Conservation (phyloP, 495 filamentous ascomycete species). For the Penicillium samsonianum region DNA sequence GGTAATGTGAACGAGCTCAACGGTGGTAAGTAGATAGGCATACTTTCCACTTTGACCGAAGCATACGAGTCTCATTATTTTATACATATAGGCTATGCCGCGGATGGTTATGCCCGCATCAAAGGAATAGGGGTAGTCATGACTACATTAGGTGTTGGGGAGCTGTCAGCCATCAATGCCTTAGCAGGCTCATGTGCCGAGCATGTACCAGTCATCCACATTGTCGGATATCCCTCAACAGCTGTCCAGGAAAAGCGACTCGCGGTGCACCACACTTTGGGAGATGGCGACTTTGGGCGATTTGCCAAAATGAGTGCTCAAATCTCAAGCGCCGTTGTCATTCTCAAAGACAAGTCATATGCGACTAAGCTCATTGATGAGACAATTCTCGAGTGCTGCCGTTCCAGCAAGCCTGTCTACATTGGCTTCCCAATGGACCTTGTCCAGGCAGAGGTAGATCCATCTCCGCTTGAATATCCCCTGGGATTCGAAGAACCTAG, state of each 20-base stretch:
- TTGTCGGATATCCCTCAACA: constrained; percentile 59
- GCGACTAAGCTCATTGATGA: constrained; percentile 17
- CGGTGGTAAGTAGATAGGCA: constrained; percentile 45
- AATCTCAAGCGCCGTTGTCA: constrained; percentile 9
- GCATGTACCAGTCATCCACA: constrained; percentile 75
- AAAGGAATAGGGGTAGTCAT: constrained; percentile 69
- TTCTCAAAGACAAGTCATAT: constrained; percentile 7
- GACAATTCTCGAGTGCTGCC: constrained; percentile 13
- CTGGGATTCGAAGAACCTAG: neutral
- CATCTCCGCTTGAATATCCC: constrained; percentile 8
- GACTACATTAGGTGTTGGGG: constrained; percentile 80
- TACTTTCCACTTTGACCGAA: neutral
- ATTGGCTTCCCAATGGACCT: constrained; percentile 19
- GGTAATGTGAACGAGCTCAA: constrained; percentile 80
- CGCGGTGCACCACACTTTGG: constrained; percentile 44
- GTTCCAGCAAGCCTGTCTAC: constrained; percentile 17
- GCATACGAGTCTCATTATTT: neutral
- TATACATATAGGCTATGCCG: constrained; percentile 54
- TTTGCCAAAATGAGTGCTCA: constrained; percentile 35
- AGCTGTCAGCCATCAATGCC: constrained; percentile 72
- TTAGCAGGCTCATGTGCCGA: constrained; percentile 73
- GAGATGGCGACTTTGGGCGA: constrained; percentile 36
- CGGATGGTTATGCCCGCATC: constrained; percentile 76
- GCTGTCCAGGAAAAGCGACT: constrained; percentile 24
- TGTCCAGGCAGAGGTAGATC: constrained; percentile 13